Percentiles rank a stretch among this genome's conserved stretches.
phyloP scores from a whole-genome alignment of 169 alveolate genomes.

The Theileria parva region DNA sequence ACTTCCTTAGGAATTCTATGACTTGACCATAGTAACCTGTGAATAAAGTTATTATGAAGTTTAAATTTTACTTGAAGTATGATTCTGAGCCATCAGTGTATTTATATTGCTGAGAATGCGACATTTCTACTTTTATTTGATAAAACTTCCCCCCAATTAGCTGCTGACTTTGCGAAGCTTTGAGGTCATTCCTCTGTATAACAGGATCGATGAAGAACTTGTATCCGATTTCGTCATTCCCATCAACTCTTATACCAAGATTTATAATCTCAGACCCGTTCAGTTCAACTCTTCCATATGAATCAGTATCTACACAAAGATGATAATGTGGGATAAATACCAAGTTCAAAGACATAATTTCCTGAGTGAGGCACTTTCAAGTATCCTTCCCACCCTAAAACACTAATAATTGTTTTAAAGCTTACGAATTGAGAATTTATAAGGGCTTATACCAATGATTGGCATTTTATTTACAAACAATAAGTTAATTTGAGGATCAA shows the following conservation, averaged over 20 bases:
- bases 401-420: not conserved
- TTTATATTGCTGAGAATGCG: slow-evolving; percentile 82
- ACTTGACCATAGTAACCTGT: slow-evolving; percentile 29
- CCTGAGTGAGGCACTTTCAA: slow-evolving; percentile 60
- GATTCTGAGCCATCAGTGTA: slow-evolving; percentile 70
- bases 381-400: slow-evolving; percentile 57
- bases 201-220: slow-evolving; percentile 62
- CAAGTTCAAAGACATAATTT: slow-evolving; percentile 37
- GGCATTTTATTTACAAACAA: slow-evolving; percentile 80
- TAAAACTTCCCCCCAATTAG: slow-evolving; percentile 84
- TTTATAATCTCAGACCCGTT: slow-evolving; percentile 47
- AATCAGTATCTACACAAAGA: slow-evolving; percentile 13
- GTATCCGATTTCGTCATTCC: slow-evolving; percentile 48
- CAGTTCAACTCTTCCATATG: slow-evolving; percentile 45
- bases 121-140: slow-evolving; percentile 77
- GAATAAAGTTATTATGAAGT: slow-evolving; percentile 19
- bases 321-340: slow-evolving; percentile 8
- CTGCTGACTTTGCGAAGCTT: slow-evolving; percentile 77
- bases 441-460: slow-evolving; percentile 77
- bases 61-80: slow-evolving; percentile 25
- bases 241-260: slow-evolving; percentile 38
- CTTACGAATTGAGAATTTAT: slow-evolving; percentile 80
- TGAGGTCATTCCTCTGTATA: slow-evolving; percentile 50
- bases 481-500: slow-evolving; percentile 81
- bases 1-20: slow-evolving; percentile 24